Evolutionary conservation across 805 yeast genomes (phyloP).

Genomic region (Alloascoidea hylecoeti): DNA sequence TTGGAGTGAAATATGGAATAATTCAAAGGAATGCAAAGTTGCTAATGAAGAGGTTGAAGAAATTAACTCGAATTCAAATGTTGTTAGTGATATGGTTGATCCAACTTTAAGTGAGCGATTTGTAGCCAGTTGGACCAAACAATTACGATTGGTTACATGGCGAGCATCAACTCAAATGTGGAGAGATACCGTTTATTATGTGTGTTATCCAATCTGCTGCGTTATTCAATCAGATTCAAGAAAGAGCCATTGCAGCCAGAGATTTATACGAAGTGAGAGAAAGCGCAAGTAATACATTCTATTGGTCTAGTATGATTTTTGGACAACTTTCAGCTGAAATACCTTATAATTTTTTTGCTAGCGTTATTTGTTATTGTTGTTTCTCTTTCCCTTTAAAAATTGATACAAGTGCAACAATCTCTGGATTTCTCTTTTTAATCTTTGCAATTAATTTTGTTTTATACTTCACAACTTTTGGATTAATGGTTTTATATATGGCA

Average conservation of each 20-base stretch:
- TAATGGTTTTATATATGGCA: slow-evolving; percentile 39
- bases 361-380: slow-evolving; percentile 38
- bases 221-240: slow-evolving; percentile 47
- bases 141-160: slow-evolving; percentile 23
- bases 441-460: slow-evolving; percentile 34
- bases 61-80: slow-evolving; percentile 15
- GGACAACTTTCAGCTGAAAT: slow-evolving; percentile 42
- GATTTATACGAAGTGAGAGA: slow-evolving; percentile 61
- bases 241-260: slow-evolving; percentile 39
- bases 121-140: slow-evolving; percentile 34
- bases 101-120: slow-evolving; percentile 12
- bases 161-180: slow-evolving; percentile 33
- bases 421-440: slow-evolving; percentile 34
- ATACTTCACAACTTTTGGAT: slow-evolving; percentile 36
- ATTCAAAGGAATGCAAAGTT: slow-evolving; percentile 24
- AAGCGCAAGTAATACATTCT: slow-evolving; percentile 56
- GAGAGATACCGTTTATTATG: slow-evolving; percentile 52
- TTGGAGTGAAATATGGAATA: slow-evolving; percentile 52
- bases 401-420: slow-evolving; percentile 26
- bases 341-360: slow-evolving; percentile 38
- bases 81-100: not conserved
- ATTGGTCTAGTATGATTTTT: slow-evolving; percentile 47
- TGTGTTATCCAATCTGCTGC: slow-evolving; percentile 45
- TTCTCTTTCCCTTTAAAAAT: slow-evolving; percentile 35
- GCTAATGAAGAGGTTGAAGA: slow-evolving; percentile 20